A percentile compares a stretch with the other conserved stretches of the same genome.
Evolutionary conservation across 257 asterid species (phyloP).

Genomic region (Vinca minor): DNA sequence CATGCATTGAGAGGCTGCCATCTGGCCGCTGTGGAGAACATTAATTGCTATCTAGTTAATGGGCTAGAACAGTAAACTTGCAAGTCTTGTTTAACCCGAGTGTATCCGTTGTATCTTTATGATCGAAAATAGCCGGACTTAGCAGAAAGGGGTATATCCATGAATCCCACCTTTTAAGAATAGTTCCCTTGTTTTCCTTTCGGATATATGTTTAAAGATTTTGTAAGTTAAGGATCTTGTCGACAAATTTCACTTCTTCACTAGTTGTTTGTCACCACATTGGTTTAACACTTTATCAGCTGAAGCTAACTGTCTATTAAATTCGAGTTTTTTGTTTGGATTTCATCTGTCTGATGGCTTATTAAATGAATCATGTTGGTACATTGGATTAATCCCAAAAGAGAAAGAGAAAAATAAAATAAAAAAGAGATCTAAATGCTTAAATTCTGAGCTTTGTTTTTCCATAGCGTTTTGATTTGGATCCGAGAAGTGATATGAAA

Average conservation of each 20-base stretch:
- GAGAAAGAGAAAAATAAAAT: neutral
- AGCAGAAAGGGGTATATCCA: neutral
- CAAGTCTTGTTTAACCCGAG: too few species aligned
- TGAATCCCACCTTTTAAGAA: neutral
- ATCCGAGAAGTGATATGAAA: conserved; percentile 5
- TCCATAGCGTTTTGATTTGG: neutral
- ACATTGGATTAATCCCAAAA: neutral
- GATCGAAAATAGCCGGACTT: neutral
- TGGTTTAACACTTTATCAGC: neutral
- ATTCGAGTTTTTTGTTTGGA: neutral
- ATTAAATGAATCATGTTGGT: neutral
- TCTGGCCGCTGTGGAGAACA: neutral
- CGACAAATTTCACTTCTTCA: neutral
- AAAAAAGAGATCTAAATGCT: neutral
- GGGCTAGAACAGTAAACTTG: too few species aligned
- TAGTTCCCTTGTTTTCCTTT: neutral
- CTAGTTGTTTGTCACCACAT: neutral
- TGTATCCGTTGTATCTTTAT: neutral
- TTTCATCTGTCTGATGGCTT: neutral
- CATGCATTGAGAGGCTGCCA: neutral
- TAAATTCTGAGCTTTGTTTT: neutral
- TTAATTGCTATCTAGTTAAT: neutral
- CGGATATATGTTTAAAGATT: neutral
- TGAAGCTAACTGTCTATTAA: neutral
- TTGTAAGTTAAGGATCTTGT: neutral